Conservation (phyloP, 2,329 filamentous ascomycete species). For the Fusarium incarnatum region DNA sequence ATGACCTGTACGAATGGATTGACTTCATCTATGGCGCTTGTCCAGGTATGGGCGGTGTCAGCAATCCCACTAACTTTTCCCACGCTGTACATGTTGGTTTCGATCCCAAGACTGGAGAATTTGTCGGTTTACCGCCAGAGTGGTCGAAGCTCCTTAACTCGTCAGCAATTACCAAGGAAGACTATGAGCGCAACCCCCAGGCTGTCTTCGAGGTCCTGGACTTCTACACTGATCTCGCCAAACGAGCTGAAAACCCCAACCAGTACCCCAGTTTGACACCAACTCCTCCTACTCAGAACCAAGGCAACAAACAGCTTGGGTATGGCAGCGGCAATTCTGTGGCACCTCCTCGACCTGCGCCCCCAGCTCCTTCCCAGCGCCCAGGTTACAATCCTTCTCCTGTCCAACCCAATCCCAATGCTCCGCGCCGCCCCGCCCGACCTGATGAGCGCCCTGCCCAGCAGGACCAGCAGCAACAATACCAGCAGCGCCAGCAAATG, state of each 20-base stretch:
- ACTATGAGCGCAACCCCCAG: conserved; percentile 96
- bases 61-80: conserved; percentile 97
- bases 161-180: conserved; percentile 97
- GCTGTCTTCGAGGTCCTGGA: conserved; percentile 84
- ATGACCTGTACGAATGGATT: conserved; percentile 98
- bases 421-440: conserved; percentile 59
- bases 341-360: conserved; percentile 75
- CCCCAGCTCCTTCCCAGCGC: conserved; percentile 58
- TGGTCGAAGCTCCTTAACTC: conserved; percentile 98
- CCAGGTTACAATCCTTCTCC: conserved; percentile 56
- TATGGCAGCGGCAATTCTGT: conserved; percentile 69
- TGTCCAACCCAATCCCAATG: conserved; percentile 52
- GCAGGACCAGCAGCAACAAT: conserved; percentile 62
- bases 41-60: conserved; percentile 97
- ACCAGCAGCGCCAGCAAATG: conserved; percentile 68
- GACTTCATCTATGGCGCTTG: conserved; percentile 97
- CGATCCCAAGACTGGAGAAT: conserved; percentile 93
- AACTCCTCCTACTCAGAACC: conserved; percentile 68
- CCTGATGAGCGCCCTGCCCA: conserved; percentile 52
- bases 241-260: conserved; percentile 77
- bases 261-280: conserved; percentile 76
- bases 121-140: conserved; percentile 92
- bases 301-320: conserved; percentile 72
- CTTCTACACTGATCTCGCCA: conserved; percentile 87
- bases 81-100: conserved; percentile 98